These are phyloP conservation scores for Corchorus capsularis DNA, from an alignment of 345 rosid species.

Conservation along the genomic window DNA sequence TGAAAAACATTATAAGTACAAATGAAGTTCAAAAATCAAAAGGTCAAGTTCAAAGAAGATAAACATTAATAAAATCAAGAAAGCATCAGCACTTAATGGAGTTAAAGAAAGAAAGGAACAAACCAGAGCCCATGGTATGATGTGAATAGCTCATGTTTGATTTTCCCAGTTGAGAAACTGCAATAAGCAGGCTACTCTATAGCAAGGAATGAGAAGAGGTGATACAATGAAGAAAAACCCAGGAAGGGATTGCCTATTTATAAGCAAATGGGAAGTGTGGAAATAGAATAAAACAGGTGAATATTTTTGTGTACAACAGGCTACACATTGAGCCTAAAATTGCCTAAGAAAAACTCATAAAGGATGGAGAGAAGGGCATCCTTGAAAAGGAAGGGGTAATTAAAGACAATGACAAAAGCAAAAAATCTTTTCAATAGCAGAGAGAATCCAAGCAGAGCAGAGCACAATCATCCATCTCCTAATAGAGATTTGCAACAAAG, in stretches of 20 bases:
- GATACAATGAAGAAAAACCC: slow-evolving; percentile 42
- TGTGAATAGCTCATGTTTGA: slow-evolving; percentile 67
- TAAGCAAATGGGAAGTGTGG: slow-evolving; percentile 38
- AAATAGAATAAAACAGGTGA: slow-evolving; percentile 60
- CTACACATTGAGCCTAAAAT: slow-evolving; percentile 39
- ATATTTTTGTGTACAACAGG: slow-evolving; percentile 51
- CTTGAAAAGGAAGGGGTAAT: slow-evolving; percentile 40
- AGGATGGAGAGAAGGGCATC: slow-evolving; percentile 43
- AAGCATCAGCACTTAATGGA: not conserved
- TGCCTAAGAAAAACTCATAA: slow-evolving; percentile 40
- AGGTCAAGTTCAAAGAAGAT: slow-evolving; percentile 11
- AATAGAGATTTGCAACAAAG: slow-evolving; percentile 33
- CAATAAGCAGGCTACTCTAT: slow-evolving; percentile 9
- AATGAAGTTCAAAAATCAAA: slow-evolving; percentile 12
- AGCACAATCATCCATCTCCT: slow-evolving; percentile 41
- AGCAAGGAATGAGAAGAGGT: slow-evolving; percentile 21
- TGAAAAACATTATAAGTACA: slow-evolving; percentile 26
- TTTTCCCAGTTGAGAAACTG: slow-evolving; percentile 18
- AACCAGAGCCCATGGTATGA: slow-evolving; percentile 68
- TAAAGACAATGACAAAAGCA: slow-evolving; percentile 47
- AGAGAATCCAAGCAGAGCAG: slow-evolving; percentile 38
- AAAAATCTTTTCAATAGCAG: slow-evolving; percentile 46
- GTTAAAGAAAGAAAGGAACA: slow-evolving; percentile 30
- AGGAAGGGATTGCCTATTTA: slow-evolving; percentile 46
- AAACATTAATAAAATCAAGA: slow-evolving; percentile 20